Conservation (phyloP, 257 asterid species). For the Dorcoceras hygrometricum region DNA sequence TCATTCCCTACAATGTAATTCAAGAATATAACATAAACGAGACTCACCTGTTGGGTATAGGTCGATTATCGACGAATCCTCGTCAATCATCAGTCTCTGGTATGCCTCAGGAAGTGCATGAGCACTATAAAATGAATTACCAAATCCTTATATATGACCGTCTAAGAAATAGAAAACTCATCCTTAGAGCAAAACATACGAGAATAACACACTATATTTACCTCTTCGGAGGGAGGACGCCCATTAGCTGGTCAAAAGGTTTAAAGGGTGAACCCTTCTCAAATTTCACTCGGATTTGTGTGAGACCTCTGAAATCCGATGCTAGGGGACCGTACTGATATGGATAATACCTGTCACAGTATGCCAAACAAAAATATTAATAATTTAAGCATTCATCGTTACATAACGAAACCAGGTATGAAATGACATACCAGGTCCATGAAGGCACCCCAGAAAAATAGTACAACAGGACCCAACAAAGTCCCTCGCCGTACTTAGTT, state of each 20-base stretch:
- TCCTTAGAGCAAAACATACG: neutral
- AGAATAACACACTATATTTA: conserved; percentile 8
- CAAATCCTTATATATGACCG: conserved; percentile 1
- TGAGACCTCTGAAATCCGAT: conserved; percentile 56
- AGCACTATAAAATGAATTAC: conserved; percentile 31
- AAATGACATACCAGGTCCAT: conserved; percentile 50
- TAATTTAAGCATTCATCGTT: conserved; percentile 1
- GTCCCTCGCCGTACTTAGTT: conserved; percentile 51
- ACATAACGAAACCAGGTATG: neutral
- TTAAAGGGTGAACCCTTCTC: conserved; percentile 48
- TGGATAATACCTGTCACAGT: conserved; percentile 48
- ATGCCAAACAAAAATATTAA: neutral
- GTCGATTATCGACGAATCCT: conserved; percentile 34
- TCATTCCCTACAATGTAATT: neutral
- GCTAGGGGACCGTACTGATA: conserved; percentile 56
- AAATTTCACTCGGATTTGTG: conserved; percentile 39
- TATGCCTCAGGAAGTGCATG: conserved; percentile 51
- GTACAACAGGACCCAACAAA: conserved; percentile 60
- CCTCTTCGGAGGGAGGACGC: conserved; percentile 67
- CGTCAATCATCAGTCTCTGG: conserved; percentile 43
- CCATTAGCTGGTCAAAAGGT: conserved; percentile 68
- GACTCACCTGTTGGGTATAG: conserved; percentile 51
- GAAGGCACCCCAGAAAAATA: conserved; percentile 64
- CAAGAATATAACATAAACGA: neutral
- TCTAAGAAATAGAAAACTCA: neutral